These are phyloP conservation scores for Yarrowia alimentaria DNA, from an alignment of 805 yeast genomes.

Conservation along the genomic window DNA sequence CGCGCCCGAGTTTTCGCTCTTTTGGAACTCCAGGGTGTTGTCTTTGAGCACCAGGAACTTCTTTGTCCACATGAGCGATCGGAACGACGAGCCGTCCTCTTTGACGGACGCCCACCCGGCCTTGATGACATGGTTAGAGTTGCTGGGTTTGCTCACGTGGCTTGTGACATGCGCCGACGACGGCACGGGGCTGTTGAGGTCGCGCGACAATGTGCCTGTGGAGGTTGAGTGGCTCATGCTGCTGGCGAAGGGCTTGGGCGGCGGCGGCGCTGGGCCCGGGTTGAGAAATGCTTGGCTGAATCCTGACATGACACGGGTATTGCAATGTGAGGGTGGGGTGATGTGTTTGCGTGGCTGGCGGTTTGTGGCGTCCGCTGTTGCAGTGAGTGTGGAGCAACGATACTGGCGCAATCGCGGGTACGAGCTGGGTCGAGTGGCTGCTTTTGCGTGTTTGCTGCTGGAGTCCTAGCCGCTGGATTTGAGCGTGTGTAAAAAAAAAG, in stretches of 20 bases:
- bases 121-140: slow-evolving; percentile 34
- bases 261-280: slow-evolving; percentile 26
- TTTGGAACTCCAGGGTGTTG: slow-evolving; percentile 69
- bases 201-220: neutral
- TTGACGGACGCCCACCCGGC: slow-evolving; percentile 89
- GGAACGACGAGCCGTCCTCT: slow-evolving; percentile 73
- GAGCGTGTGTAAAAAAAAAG: too few species aligned
- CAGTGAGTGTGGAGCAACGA: too few species aligned
- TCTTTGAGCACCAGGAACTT: slow-evolving; percentile 77
- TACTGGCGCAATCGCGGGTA: too few species aligned
- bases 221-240: neutral
- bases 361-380: too few species aligned
- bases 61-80: slow-evolving; percentile 90
- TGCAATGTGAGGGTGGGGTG: neutral
- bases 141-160: slow-evolving; percentile 11
- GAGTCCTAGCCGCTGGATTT: too few species aligned
- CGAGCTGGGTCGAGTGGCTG: too few species aligned
- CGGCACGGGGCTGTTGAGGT: neutral
- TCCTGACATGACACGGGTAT: too few species aligned
- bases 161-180: slow-evolving; percentile 7
- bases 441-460: too few species aligned
- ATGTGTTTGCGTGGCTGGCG: too few species aligned
- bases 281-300: slow-evolving; percentile 22
- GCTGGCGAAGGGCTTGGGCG: slow-evolving; percentile 11
- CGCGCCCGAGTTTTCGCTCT: slow-evolving; percentile 41